Percentiles rank a stretch among this genome's conserved stretches.
These are phyloP conservation scores for Digitaria exilis DNA, from an alignment of 202 grass and related monocot genomes.

Conservation along the genomic window DNA sequence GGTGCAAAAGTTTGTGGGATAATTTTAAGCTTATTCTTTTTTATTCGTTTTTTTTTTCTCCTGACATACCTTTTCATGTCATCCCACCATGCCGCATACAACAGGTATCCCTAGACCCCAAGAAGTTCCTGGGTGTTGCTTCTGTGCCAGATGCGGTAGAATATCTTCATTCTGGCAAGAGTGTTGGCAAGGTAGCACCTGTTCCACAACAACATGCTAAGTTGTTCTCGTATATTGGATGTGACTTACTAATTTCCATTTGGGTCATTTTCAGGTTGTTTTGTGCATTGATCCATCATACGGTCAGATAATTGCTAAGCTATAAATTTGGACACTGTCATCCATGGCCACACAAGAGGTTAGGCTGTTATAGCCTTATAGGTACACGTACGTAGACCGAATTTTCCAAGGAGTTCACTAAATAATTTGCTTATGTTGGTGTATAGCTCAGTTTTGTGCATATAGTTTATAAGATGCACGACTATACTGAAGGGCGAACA, in stretches of 20 bases:
- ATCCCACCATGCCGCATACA: background rate
- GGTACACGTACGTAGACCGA: background rate
- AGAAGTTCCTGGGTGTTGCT: constrained; percentile 68
- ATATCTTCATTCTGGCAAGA: constrained; percentile 90
- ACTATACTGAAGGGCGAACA: background rate
- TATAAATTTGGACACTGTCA: constrained; percentile 1
- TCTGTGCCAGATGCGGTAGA: constrained; percentile 92
- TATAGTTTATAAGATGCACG: background rate
- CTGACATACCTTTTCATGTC: constrained; percentile 19
- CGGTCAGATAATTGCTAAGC: background rate
- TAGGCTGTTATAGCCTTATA: background rate
- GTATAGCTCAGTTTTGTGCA: background rate
- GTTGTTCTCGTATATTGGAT: background rate
- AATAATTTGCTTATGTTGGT: background rate
- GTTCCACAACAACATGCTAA: background rate
- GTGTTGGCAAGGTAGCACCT: constrained; percentile 78
- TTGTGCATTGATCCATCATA: constrained; percentile 34
- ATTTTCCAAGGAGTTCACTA: background rate
- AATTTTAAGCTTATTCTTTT: background rate
- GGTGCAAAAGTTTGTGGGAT: background rate
- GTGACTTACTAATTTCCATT: background rate
- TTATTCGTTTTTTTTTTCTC: background rate
- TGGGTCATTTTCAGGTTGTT: constrained; percentile 13
- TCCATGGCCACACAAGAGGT: no score
- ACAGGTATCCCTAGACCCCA: constrained; percentile 81